Conservation (phyloP, 1,139 yeast species). For the Suhomyces yuchorum region DNA sequence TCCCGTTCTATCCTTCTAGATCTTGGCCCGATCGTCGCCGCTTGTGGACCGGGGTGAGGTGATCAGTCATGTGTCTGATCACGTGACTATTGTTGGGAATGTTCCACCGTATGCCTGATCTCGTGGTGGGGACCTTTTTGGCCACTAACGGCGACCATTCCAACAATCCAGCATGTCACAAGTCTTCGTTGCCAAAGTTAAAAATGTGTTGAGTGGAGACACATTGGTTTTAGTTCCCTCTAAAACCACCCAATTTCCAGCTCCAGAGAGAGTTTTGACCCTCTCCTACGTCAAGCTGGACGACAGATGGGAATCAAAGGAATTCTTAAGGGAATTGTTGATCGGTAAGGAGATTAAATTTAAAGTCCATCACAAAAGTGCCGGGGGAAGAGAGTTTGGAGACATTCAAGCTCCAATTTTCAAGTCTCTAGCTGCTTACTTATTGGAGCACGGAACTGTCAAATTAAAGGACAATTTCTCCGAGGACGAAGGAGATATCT, state of each 20-base stretch:
- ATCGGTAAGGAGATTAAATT: constrained; percentile 71
- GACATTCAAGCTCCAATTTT: constrained; percentile 69
- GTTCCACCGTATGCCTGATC: background rate
- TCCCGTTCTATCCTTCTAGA: background rate
- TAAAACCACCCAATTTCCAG: constrained; percentile 45
- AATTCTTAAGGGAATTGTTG: constrained; percentile 60
- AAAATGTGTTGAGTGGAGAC: constrained; percentile 73
- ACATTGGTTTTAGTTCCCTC: constrained; percentile 68
- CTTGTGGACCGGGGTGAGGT: background rate
- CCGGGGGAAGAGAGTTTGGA: constrained; percentile 68
- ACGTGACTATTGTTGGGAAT: background rate
- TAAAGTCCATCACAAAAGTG: constrained; percentile 53
- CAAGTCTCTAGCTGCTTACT: constrained; percentile 57
- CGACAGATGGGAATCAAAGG: constrained; percentile 61
- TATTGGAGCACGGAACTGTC: constrained; percentile 61
- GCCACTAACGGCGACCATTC: background rate
- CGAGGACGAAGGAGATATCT: constrained; percentile 37
- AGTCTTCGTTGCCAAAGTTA: constrained; percentile 58
- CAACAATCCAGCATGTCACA: constrained; percentile 13
- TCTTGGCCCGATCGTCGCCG: background rate
- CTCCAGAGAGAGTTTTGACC: constrained; percentile 62
- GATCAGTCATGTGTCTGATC: background rate
- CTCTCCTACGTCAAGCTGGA: constrained; percentile 64
- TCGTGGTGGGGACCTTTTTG: background rate
- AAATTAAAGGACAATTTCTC: constrained; percentile 60